phyloP scores from a whole-genome alignment of 2,329 filamentous ascomycete species.

The Waltergamsia citrina region DNA sequence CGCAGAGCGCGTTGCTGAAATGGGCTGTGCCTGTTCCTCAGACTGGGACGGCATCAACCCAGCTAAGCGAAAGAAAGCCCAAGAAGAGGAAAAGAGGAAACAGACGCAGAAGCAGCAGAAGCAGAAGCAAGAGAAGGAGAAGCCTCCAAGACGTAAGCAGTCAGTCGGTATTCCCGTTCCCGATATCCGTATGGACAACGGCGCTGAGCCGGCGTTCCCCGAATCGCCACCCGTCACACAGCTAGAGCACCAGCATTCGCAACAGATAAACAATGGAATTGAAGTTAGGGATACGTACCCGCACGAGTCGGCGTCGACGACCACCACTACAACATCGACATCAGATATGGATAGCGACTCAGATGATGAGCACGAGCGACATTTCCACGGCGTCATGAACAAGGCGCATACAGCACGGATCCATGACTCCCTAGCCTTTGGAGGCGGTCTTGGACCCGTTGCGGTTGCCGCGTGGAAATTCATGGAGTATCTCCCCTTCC shows the following conservation, averaged over 20 bases:
- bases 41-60: constrained; percentile 5
- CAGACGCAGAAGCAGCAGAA: constrained; percentile 2
- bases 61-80: neutral
- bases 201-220: neutral
- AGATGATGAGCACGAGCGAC: constrained; percentile 11
- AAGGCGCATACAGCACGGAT: constrained; percentile 45
- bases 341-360: constrained; percentile 8
- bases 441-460: constrained; percentile 42
- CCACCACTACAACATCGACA: constrained; percentile 6
- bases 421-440: constrained; percentile 63
- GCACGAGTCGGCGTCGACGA: neutral
- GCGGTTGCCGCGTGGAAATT: constrained; percentile 62
- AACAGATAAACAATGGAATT: too few relatives aligned
- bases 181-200: constrained; percentile 17
- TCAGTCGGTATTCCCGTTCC: too few relatives aligned
- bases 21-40: constrained; percentile 45
- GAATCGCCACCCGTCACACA: constrained; percentile 5
- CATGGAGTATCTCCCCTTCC: constrained; percentile 77
- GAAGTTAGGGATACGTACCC: too few relatives aligned
- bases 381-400: constrained; percentile 50
- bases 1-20: constrained; percentile 52
- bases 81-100: too few relatives aligned
- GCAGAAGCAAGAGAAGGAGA: constrained; percentile 6
- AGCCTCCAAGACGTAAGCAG: constrained; percentile 6
- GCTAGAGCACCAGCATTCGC: too few relatives aligned